Conservation (phyloP, 345 rosid genomes). For the Gossypium raimondii region DNA sequence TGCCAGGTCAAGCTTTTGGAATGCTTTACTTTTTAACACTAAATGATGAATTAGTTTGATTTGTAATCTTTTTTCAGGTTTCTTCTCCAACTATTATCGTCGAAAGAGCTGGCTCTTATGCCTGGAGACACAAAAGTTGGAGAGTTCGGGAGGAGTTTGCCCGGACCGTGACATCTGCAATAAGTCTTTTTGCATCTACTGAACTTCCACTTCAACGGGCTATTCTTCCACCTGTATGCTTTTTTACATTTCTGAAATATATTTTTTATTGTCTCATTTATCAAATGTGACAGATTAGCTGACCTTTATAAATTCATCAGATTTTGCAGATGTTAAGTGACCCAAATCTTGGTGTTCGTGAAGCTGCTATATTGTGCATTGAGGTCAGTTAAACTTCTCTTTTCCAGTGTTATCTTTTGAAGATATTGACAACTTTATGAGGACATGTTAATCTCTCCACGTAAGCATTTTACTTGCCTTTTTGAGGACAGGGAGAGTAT, state of each 20-base stretch:
- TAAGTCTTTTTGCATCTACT: constrained; percentile 83
- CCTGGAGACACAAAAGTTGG: constrained; percentile 97
- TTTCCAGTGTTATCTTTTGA: not conserved
- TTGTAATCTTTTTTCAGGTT: constrained; percentile 44
- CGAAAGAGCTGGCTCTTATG: constrained; percentile 96
- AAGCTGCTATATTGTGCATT: constrained; percentile 86
- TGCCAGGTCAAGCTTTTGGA: not conserved
- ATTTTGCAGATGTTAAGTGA: constrained; percentile 93
- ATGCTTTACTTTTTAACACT: not conserved
- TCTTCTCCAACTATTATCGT: constrained; percentile 97
- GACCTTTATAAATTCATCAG: constrained; percentile 33
- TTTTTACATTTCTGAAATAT: constrained; percentile 5
- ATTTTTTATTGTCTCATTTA: constrained; percentile 3
- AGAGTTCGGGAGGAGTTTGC: constrained; percentile 96
- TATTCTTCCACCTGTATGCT: constrained; percentile 84
- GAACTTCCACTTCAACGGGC: constrained; percentile 98
- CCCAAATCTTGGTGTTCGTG: constrained; percentile 84
- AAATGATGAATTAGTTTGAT: not conserved
- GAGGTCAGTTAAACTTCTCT: constrained; percentile 48
- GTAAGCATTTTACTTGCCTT: not conserved
- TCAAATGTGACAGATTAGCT: not conserved
- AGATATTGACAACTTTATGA: not conserved
- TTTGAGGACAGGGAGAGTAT: not conserved
- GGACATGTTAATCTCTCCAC: not conserved
- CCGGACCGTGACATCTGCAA: constrained; percentile 89